Base-by-base conservation (phyloP, 805 yeast species). In the Ogataea pini region DNA sequence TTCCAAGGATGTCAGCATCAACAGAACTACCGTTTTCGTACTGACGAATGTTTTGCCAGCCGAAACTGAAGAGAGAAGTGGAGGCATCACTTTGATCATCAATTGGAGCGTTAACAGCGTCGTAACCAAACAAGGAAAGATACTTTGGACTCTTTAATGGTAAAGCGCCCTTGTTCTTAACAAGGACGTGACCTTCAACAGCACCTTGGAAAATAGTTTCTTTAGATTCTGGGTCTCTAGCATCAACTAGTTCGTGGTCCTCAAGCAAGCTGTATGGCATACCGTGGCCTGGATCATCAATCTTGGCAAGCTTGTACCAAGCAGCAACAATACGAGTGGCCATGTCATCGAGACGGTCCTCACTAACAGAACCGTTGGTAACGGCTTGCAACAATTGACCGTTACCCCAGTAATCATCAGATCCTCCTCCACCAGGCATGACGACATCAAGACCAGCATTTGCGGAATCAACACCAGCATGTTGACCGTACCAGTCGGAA, bases 401-500 rank as follows among this genome's bases (percentile, higher is more conserved):
- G 25, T 75, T 66, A 37, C 72, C 67, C 81, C 80, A 76, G 39
- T 71, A 78, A 22, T 25, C 48, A 2, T 31, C 48, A 52, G 74
- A 76, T 1, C 72, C 81, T 0, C 34, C 34, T 31, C 34, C 34
- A 31, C 34, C 34, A 31, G 86, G 86, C 86, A 82, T 80, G 10
- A 78, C 70, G 85, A 83, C 79, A 62, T 83, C 87, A 29, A 80
- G 63, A 2, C 88, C 88, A 2, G 84, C 73, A 19, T 79, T 63
- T 1, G 78, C 82, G 1, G 83, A 72, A 43, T 72, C 70, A 4
- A 80, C 79, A 5, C 86, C 86, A 7, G 76, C 60, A 54, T 77
- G 82, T 50, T 77, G 82, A 4, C 83, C 86, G n/a, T 79, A 80
- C 85, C 86, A 80, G 58, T 82, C 86, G 22, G 83, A 73, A 48